These are phyloP conservation scores for Rhexocercosporidium sp. DNA, from an alignment of 2,329 filamentous ascomycete genomes.

Conservation along the genomic window DNA sequence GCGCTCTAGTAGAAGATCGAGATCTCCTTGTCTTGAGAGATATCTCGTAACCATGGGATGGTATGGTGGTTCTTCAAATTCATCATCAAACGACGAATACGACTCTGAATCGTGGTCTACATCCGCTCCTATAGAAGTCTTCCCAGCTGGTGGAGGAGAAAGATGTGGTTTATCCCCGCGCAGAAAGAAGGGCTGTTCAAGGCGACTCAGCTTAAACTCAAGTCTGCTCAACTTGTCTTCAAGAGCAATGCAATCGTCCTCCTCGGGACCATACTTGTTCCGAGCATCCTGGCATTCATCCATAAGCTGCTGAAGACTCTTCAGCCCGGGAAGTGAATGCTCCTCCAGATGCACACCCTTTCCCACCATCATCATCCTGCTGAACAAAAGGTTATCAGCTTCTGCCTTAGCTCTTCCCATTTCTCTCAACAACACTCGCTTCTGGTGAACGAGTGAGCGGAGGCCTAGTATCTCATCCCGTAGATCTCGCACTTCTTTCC, in stretches of 20 bases:
- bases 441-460: conserved; percentile 22
- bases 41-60: conserved; percentile 30
- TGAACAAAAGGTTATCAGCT: conserved; percentile 26
- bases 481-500: conserved; percentile 10
- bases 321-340: not conserved
- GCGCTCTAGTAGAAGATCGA: conserved; percentile 31
- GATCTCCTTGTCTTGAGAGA: conserved; percentile 26
- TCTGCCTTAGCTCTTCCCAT: conserved; percentile 21
- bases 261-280: conserved; percentile 26
- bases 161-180: not conserved
- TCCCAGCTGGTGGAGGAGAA: not conserved
- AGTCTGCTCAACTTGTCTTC: conserved; percentile 23
- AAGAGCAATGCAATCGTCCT: conserved; percentile 24
- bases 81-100: not conserved
- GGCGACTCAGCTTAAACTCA: conserved; percentile 18
- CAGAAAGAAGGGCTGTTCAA: conserved; percentile 14
- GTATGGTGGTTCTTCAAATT: conserved; percentile 13
- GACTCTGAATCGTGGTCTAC: not conserved
- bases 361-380: conserved; percentile 4
- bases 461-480: conserved; percentile 19
- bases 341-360: not conserved
- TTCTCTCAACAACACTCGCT: conserved; percentile 16
- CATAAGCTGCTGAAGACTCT: conserved; percentile 16
- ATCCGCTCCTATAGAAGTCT: not conserved
- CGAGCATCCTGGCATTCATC: conserved; percentile 17